Evolutionary conservation across 2,329 filamentous ascomycete genomes (phyloP).

Genomic region (Colletotrichum truncatum): DNA sequence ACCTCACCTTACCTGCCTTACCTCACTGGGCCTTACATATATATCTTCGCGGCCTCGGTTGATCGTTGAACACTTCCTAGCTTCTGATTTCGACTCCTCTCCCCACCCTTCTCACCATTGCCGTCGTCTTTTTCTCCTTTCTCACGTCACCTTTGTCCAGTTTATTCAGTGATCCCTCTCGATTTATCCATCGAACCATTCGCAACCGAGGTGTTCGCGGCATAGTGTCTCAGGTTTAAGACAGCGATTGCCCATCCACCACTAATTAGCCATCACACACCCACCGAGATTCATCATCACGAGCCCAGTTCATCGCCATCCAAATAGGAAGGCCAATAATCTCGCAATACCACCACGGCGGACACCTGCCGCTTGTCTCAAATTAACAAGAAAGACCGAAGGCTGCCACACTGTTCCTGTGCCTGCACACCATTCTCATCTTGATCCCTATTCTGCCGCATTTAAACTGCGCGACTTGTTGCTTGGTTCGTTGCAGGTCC

Average conservation of each 20-base stretch:
- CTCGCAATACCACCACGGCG: constrained; percentile 29
- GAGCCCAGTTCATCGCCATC: constrained; percentile 26
- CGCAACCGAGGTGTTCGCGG: constrained; percentile 23
- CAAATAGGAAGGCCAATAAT: constrained; percentile 32
- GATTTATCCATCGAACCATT: constrained; percentile 13
- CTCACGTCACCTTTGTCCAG: not conserved
- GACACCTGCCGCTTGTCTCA: constrained; percentile 28
- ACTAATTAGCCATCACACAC: constrained; percentile 9
- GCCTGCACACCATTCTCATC: not conserved
- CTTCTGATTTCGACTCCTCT: not conserved
- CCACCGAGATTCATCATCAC: constrained; percentile 28
- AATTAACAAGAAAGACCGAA: constrained; percentile 18
- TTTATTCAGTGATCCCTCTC: constrained; percentile 9
- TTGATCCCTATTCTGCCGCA: not conserved
- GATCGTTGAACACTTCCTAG: not conserved
- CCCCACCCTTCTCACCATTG: not conserved
- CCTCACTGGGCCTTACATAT: no score
- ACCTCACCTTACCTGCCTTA: no score
- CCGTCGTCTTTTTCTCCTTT: not conserved
- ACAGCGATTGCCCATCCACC: constrained; percentile 4
- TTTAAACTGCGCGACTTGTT: constrained; percentile 1
- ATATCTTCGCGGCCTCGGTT: not conserved
- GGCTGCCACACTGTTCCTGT: constrained; percentile 27
- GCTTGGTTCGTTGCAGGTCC: no score
- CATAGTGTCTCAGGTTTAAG: constrained; percentile 7